Evolutionary conservation across 2,329 filamentous ascomycete species (phyloP), one percentile per base, ranked within the genome.

Genomic region (Apiospora aurea): DNA sequence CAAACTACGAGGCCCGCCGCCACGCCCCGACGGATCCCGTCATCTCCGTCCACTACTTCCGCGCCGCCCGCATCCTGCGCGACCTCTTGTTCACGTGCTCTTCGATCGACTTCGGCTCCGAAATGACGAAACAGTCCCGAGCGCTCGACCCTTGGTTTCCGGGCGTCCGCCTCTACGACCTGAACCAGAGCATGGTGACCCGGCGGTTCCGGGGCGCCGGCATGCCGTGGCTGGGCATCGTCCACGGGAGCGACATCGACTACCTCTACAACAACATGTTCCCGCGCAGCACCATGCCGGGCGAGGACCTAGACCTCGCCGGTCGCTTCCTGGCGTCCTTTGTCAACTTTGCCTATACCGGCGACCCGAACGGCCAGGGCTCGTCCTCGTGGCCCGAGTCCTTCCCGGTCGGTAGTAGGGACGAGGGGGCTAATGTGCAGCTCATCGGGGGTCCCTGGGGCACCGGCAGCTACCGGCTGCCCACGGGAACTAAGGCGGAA

Each of bases 41-140:
- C 1, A 72, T 66, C 16, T 73, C 75, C 14, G 71, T 77, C 29
- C 73, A 78, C 26, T 78, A 73, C 66, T 78, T 76, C 70, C 75
- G 77, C 8, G 69, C 73, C 0, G 72, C 76, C 21, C 72, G 75
- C 3, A 75, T 78, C 8, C 51, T 78, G 67, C 72, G 77, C 1
- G 76, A 78, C 18, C 68, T 78, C 0, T 13, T 78, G 8, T 77
- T 78, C 57, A 76, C 73, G 10, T 78, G 77, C 72, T 77, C 75
- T 1, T 73, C 72, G 0, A 72, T 77, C 21, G 74, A 77, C 34
- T 75, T 77, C n/a, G 76, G 74, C 1, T 71, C 57, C 5, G 72
- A 75, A 4, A 34, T 76, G 8, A 74, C 73, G 0, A 61, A 41
- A 2, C 73, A 73, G 4, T 75, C 74, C 0, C 72, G 69, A 47